phyloP scores from a whole-genome alignment of 148 eudicot genomes.

The Pharnaceum exiguum region DNA sequence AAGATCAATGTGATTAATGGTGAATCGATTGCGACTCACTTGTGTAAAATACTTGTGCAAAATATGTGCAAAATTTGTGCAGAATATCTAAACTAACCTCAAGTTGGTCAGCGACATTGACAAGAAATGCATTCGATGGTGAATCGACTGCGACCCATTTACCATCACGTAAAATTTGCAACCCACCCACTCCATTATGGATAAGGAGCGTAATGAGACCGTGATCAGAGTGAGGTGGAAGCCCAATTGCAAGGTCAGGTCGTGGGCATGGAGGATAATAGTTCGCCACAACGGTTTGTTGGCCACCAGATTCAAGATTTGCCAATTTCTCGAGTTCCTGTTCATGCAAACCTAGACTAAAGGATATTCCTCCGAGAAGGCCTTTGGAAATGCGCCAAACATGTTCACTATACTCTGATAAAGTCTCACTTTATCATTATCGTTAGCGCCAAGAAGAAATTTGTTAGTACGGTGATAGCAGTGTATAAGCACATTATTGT shows the following conservation, averaged over 20 bases:
- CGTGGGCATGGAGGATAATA: slow-evolving; percentile 44
- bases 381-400: slow-evolving; percentile 12
- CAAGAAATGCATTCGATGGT: slow-evolving; percentile 34
- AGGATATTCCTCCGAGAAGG: slow-evolving; percentile 27
- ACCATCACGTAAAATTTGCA: slow-evolving; percentile 32
- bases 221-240: slow-evolving; percentile 47
- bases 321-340: slow-evolving; percentile 14
- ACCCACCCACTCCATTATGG: slow-evolving; percentile 32
- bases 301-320: slow-evolving; percentile 18
- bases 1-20: too few species aligned
- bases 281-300: slow-evolving; percentile 29
- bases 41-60: too few species aligned
- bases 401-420: slow-evolving; percentile 23
- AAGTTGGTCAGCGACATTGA: slow-evolving; percentile 43
- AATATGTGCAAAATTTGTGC: too few species aligned
- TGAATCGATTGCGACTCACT: too few species aligned
- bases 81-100: too few species aligned
- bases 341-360: slow-evolving; percentile 31
- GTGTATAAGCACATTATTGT: too few species aligned
- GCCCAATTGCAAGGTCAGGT: slow-evolving; percentile 35
- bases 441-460: too few species aligned
- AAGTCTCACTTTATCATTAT: slow-evolving; percentile 28
- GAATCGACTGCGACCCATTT: slow-evolving; percentile 34
- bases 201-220: slow-evolving; percentile 36
- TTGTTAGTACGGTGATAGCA: too few species aligned